These are phyloP conservation scores for Apiotrichum gamsii DNA, from an alignment of 1,284 basidiomycete species.

Conservation along the genomic window DNA sequence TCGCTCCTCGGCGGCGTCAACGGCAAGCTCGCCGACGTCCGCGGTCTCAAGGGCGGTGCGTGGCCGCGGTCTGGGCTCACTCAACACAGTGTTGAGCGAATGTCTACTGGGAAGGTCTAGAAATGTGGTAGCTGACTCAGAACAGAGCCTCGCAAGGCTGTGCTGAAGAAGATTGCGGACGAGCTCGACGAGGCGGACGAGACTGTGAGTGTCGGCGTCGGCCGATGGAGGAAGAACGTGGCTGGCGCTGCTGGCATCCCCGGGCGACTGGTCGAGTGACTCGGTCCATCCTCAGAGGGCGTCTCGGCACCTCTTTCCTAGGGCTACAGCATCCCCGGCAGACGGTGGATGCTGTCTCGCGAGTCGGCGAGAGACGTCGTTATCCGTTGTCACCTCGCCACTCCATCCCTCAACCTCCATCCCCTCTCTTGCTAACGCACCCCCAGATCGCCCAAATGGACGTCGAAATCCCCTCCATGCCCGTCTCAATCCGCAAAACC, in stretches of 20 bases:
- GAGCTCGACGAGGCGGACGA: slow-evolving; percentile 98
- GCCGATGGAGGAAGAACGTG: too few relatives aligned
- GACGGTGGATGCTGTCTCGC: too few relatives aligned
- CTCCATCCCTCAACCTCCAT: neutral
- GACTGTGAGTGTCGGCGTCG: slow-evolving; percentile 65
- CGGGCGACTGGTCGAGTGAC: too few relatives aligned
- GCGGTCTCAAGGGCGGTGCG: slow-evolving; percentile 47
- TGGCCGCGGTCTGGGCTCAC: neutral
- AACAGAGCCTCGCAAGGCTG: slow-evolving; percentile 75
- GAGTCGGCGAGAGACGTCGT: too few relatives aligned
- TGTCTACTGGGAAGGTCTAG: too few relatives aligned
- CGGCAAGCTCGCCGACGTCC: slow-evolving; percentile 37
- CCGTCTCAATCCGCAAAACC: slow-evolving; percentile 67
- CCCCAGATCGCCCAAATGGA: slow-evolving; percentile 94
- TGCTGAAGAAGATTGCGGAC: slow-evolving; percentile 80
- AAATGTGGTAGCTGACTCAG: too few relatives aligned
- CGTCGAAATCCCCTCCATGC: slow-evolving; percentile 95
- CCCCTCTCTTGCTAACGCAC: neutral
- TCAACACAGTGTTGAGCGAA: too few relatives aligned
- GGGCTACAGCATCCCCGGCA: too few relatives aligned
- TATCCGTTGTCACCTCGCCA: neutral
- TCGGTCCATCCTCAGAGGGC: too few relatives aligned
- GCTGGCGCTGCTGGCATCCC: too few relatives aligned
- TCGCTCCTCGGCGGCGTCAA: slow-evolving; percentile 40
- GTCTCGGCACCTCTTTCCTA: too few relatives aligned